Conservation (phyloP, 2,329 filamentous ascomycete genomes). For the Cercospora zeae-maydis region DNA sequence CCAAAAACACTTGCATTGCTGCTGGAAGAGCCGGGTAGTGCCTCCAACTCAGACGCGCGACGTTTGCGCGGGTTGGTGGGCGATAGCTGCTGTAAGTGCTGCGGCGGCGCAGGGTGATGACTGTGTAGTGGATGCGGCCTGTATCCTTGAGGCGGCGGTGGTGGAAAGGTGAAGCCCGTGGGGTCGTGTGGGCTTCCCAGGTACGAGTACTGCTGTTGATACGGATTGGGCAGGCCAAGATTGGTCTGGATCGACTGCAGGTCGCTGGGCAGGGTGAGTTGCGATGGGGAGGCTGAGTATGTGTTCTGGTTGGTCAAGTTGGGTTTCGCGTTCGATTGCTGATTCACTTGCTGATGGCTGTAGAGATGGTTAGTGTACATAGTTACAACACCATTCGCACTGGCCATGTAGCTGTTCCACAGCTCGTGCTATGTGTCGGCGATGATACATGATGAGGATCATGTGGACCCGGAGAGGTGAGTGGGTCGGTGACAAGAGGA, state of each 20-base stretch:
- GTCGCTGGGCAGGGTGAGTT: slow-evolving; percentile 36
- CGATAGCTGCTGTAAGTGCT: slow-evolving; percentile 35
- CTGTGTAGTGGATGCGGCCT: slow-evolving; percentile 31
- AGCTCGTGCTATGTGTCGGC: slow-evolving; percentile 10
- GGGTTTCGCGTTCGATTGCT: slow-evolving; percentile 45
- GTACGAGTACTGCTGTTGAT: slow-evolving; percentile 31
- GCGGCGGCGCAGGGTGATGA: slow-evolving; percentile 36
- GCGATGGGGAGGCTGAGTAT: slow-evolving; percentile 40
- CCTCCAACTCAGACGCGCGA: slow-evolving; percentile 36
- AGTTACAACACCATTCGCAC: slow-evolving; percentile 12
- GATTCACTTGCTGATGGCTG: slow-evolving; percentile 42
- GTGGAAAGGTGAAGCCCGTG: slow-evolving; percentile 29
- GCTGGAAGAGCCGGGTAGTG: slow-evolving; percentile 31
- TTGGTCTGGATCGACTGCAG: slow-evolving; percentile 20
- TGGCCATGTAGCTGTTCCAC: slow-evolving; percentile 14
- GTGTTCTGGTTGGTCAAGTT: slow-evolving; percentile 32
- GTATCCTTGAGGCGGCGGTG: slow-evolving; percentile 26
- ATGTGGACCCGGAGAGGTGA: slow-evolving; percentile 11
- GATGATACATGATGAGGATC: slow-evolving; percentile 6
- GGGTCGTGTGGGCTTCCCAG: slow-evolving; percentile 30
- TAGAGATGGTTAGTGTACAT: slow-evolving; percentile 26
- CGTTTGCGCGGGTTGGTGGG: slow-evolving; percentile 37
- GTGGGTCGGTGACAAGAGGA: slow-evolving; percentile 12
- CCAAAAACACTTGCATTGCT: slow-evolving; percentile 32
- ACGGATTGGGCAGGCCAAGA: slow-evolving; percentile 29